Percentiles rank a stretch among this genome's conserved stretches.
These are phyloP conservation scores for Albophoma yamanashiensis DNA, from an alignment of 2,329 filamentous ascomycete genomes.

Conservation along the genomic window DNA sequence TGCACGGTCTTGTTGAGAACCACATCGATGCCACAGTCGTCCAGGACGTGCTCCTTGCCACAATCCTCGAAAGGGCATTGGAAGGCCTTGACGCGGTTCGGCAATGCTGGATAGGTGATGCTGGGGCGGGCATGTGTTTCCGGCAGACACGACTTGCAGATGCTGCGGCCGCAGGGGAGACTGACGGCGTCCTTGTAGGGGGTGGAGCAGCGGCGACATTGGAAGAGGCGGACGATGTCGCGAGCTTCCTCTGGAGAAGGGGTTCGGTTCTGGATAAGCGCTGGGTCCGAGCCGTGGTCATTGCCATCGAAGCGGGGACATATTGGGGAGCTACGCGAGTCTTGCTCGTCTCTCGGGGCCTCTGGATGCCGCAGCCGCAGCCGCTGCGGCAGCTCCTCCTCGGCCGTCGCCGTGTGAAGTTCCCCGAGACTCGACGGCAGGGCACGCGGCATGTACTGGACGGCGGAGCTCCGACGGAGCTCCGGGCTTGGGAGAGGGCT, in stretches of 20 bases:
- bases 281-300: background rate
- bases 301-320: background rate
- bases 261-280: background rate
- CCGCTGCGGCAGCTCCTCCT: background rate
- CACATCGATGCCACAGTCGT: conserved; percentile 70
- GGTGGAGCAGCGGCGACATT: conserved; percentile 64
- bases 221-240: conserved; percentile 54
- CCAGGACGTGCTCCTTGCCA: conserved; percentile 58
- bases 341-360: background rate
- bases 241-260: conserved; percentile 10
- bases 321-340: background rate
- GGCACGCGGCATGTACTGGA: background rate
- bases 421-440: background rate
- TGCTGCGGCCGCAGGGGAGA: conserved; percentile 68
- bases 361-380: background rate
- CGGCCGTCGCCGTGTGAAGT: background rate
- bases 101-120: conserved; percentile 66
- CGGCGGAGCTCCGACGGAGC: background rate
- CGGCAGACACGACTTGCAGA: conserved; percentile 70
- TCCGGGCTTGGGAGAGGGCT: background rate
- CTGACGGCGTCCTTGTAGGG: conserved; percentile 60
- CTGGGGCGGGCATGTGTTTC: conserved; percentile 51
- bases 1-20: conserved; percentile 62
- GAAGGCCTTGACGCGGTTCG: conserved; percentile 58
- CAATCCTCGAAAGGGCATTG: conserved; percentile 63